Evolutionary conservation across 2,329 filamentous ascomycete species (phyloP).

Genomic region (Phyllosticta citrichinensis): DNA sequence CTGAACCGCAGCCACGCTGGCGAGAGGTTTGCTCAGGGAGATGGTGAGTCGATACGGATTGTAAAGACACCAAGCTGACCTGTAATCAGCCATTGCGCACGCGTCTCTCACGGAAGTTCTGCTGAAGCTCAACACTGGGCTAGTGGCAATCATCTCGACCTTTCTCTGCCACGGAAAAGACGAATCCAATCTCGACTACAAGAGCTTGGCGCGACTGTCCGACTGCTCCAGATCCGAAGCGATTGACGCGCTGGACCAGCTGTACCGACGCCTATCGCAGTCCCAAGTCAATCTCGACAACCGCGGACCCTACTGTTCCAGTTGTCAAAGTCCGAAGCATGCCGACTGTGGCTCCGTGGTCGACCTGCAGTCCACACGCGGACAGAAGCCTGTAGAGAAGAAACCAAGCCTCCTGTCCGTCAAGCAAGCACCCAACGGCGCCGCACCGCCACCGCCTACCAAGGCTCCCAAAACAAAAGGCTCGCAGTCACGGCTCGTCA

Average conservation of each 20-base stretch:
- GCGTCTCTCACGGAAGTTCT: slow-evolving; percentile 36
- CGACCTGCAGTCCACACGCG: not conserved
- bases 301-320: slow-evolving; percentile 15
- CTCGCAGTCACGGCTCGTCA: slow-evolving; percentile 24
- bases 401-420: not conserved
- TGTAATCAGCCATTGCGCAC: slow-evolving; percentile 32
- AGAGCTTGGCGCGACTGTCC: slow-evolving; percentile 34
- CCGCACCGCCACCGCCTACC: not conserved
- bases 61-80: slow-evolving; percentile 10
- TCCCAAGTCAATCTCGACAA: slow-evolving; percentile 25
- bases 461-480: not conserved
- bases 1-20: slow-evolving; percentile 28
- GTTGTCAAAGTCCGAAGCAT: slow-evolving; percentile 18
- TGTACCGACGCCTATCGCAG: slow-evolving; percentile 29
- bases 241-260: slow-evolving; percentile 30
- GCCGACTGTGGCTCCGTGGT: not conserved
- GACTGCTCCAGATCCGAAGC: slow-evolving; percentile 36
- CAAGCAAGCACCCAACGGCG: not conserved
- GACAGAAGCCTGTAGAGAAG: too few relatives aligned
- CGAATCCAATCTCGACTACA: slow-evolving; percentile 32
- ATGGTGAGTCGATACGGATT: slow-evolving; percentile 25
- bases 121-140: slow-evolving; percentile 37
- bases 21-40: slow-evolving; percentile 32
- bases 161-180: slow-evolving; percentile 31
- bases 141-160: slow-evolving; percentile 36